Base-by-base conservation (phyloP, 345 rosid genomes). In the Barbarea vulgaris region DNA sequence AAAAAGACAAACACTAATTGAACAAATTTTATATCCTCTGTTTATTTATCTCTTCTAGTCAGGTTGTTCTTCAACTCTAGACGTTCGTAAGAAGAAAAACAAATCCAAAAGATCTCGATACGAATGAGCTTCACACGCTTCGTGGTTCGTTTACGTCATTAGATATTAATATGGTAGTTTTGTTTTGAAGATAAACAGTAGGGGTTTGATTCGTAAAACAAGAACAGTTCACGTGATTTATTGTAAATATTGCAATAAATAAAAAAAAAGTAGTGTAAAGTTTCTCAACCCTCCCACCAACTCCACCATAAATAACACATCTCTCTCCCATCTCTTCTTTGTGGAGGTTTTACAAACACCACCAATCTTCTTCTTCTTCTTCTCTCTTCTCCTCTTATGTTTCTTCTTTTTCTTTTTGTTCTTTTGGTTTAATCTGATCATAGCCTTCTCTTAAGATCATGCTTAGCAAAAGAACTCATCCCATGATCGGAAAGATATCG, bases 401-500 rank as follows among this genome's bases (percentile, higher is more conserved):
- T 72, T 63, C 69, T 57, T 50, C 76, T 12, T 30, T 46, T 22
- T 14, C 3, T 19, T 41, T 6, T 6, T 57, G 5, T 28, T 28
- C 30, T 31, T 31, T 28, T 1, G 53, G 46, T 31, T 62, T 42
- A 56, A 34, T 69, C 9, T 44, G 48, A 56, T 33, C 15, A 25
- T 46, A 22, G 1, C 33, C 24, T 48, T 25, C 34, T 36, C 21
- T 41, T 14, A 37, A 5, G 73, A 30, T 66, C 78, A 90, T 90
- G 91, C 64, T 85, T 52, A 80, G 82, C 77, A 89, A 89, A 64
- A 85, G 91, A 85, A 79, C 85, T 18, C 85, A 89, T 55, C 96
- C 87, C 14, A 81, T 89, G 83, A 91, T 89, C 83, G 90, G 88
- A 2, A 89, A 82, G 18, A 66, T 93, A 30, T 86, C 94, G 25